phyloP scores from a whole-genome alignment of 2,329 filamentous ascomycete species.

The Penicillium hesseltinei region DNA sequence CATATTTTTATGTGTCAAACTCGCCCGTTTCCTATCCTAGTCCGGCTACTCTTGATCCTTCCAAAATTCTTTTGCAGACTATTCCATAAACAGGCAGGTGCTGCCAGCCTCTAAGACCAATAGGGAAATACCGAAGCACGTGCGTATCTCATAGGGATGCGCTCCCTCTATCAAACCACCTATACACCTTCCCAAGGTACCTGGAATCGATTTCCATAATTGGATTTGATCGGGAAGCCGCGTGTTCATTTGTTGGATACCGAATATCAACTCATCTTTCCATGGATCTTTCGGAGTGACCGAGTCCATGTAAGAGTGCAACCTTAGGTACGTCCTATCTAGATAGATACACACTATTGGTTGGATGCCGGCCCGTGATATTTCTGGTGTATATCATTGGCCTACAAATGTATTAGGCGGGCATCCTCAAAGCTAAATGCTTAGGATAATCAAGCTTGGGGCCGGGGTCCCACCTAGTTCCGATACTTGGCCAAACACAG shows the following conservation, averaged over 20 bases:
- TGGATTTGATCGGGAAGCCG: not conserved
- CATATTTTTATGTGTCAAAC: not conserved
- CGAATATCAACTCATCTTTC: not conserved
- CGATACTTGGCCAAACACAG: not conserved
- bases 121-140: not conserved
- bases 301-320: not conserved
- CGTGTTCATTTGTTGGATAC: not conserved
- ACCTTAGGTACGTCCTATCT: not conserved
- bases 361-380: not conserved
- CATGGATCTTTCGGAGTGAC: not conserved
- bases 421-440: not conserved
- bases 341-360: not conserved
- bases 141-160: not conserved
- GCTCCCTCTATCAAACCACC: not conserved
- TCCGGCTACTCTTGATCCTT: not conserved
- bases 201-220: not conserved
- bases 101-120: not conserved
- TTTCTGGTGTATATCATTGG: not conserved
- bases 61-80: not conserved
- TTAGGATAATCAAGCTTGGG: conserved; percentile 4
- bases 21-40: too few relatives aligned
- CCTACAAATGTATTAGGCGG: not conserved
- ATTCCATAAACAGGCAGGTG: not conserved
- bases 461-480: not conserved
- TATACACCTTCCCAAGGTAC: not conserved